Evolutionary conservation across 2,329 filamentous ascomycete species (phyloP).

Genomic region (Aspergillus candidus): DNA sequence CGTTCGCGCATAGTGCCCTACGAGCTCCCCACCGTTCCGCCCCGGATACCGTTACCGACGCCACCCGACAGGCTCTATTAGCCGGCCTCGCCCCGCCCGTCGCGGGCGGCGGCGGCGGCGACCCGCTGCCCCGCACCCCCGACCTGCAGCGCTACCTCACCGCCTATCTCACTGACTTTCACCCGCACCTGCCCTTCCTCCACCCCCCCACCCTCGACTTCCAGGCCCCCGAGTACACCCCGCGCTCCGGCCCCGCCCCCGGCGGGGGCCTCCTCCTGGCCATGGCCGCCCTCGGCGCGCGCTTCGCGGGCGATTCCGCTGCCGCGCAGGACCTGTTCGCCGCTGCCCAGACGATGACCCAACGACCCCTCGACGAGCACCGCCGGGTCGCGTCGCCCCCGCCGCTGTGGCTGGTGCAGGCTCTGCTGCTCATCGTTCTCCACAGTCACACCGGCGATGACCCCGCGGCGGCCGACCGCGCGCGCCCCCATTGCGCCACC

Average conservation of each 20-base stretch:
- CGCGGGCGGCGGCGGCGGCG: slow-evolving; percentile 36
- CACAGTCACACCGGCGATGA: slow-evolving; percentile 94
- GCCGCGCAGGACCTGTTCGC: slow-evolving; percentile 84
- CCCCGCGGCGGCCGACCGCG: slow-evolving; percentile 83
- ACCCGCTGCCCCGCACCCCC: slow-evolving; percentile 67
- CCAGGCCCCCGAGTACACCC: slow-evolving; percentile 64
- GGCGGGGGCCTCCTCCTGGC: slow-evolving; percentile 81
- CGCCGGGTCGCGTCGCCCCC: slow-evolving; percentile 69
- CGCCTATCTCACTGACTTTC: slow-evolving; percentile 86
- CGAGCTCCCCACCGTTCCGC: slow-evolving; percentile 57
- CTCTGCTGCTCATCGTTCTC: slow-evolving; percentile 92
- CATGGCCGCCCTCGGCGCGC: slow-evolving; percentile 77
- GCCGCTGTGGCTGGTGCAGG: slow-evolving; percentile 89
- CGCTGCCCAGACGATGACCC: slow-evolving; percentile 91
- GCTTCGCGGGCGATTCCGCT: slow-evolving; percentile 79
- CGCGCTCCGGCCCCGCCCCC: slow-evolving; percentile 60
- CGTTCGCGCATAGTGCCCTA: slow-evolving; percentile 54
- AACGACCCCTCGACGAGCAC: slow-evolving; percentile 84
- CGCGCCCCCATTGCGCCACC: slow-evolving; percentile 84
- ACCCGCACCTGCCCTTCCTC: slow-evolving; percentile 90
- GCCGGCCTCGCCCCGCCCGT: slow-evolving; percentile 56
- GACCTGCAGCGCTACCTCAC: slow-evolving; percentile 87
- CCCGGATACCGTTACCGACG: slow-evolving; percentile 61
- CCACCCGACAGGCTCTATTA: slow-evolving; percentile 58
- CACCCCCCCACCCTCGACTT: slow-evolving; percentile 90